A percentile compares a stretch with the other conserved stretches of the same genome.
phyloP scores from a whole-genome alignment of 441 rosid species.

The Geranium incanum region DNA sequence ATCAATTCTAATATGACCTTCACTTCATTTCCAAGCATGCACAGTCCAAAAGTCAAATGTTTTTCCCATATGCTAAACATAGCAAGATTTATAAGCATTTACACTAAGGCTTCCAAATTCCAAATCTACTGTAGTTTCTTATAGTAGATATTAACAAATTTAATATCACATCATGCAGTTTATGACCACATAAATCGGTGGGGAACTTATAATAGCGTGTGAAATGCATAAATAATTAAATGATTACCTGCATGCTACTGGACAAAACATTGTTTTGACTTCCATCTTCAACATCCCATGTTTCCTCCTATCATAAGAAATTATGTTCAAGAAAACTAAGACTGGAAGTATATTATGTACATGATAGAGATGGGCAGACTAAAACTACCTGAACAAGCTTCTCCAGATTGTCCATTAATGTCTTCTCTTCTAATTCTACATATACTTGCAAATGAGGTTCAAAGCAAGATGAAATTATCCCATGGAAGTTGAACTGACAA shows the following conservation, averaged over 20 bases:
- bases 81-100: not conserved
- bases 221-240: conserved; percentile 7
- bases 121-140: not conserved
- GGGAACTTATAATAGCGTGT: not conserved
- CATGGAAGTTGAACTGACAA: conserved; percentile 94
- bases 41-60: not conserved
- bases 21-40: not conserved
- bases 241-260: conserved; percentile 89
- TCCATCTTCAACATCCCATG: conserved; percentile 98
- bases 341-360: conserved; percentile 20
- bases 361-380: conserved; percentile 13
- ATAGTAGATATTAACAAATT: not conserved
- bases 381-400: conserved; percentile 83
- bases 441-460: conserved; percentile 92
- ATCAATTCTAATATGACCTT: not conserved
- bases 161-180: not conserved
- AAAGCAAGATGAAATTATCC: conserved; percentile 95
- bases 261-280: conserved; percentile 89
- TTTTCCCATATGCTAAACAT: not conserved
- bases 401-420: conserved; percentile 93
- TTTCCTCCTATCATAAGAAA: conserved; percentile 65
- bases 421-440: conserved; percentile 92
- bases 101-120: not conserved
- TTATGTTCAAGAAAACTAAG: conserved; percentile 23
- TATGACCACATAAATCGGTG: not conserved